Evolutionary conservation across 331 rosid species (phyloP).

Genomic region (Quercus phellos): DNA sequence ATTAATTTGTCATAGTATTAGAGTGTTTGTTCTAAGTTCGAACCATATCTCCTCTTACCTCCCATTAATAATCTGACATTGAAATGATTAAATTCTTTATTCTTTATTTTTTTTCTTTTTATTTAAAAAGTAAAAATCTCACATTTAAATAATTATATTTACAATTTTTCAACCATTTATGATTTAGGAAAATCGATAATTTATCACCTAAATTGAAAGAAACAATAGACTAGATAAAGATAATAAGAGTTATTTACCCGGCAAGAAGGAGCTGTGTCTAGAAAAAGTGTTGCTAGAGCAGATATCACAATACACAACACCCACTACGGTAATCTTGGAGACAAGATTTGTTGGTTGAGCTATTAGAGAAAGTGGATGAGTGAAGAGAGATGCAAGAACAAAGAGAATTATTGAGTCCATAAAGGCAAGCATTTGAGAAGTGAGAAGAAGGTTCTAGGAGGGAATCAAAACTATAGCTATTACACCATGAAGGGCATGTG

Average conservation of each 20-base stretch:
- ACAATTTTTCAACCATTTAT: too few species aligned
- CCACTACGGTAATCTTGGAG: conserved; percentile 53
- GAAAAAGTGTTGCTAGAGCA: conserved; percentile 59
- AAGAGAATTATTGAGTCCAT: conserved; percentile 45
- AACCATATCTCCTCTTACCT: too few species aligned
- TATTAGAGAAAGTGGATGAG: conserved; percentile 16
- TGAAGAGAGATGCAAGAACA: conserved; percentile 25
- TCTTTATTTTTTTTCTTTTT: too few species aligned
- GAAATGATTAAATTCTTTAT: too few species aligned
- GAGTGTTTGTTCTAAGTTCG: too few species aligned
- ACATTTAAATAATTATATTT: too few species aligned
- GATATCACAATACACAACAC: conserved; percentile 66
- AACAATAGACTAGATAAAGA: not conserved
- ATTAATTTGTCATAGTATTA: too few species aligned
- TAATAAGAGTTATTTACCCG: conserved; percentile 32
- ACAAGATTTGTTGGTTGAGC: conserved; percentile 23
- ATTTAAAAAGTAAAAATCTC: too few species aligned
- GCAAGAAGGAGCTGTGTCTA: conserved; percentile 59
- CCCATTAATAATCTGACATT: too few species aligned
- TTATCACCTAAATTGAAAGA: not conserved
- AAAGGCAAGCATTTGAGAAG: conserved; percentile 14
- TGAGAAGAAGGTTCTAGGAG: conserved; percentile 16
- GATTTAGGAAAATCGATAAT: too few species aligned
- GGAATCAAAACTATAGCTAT: not conserved
- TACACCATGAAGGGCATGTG: not conserved